Evolutionary conservation across 176 grass and related monocot genomes (phyloP).

Genomic region (Oryza officinalis): DNA sequence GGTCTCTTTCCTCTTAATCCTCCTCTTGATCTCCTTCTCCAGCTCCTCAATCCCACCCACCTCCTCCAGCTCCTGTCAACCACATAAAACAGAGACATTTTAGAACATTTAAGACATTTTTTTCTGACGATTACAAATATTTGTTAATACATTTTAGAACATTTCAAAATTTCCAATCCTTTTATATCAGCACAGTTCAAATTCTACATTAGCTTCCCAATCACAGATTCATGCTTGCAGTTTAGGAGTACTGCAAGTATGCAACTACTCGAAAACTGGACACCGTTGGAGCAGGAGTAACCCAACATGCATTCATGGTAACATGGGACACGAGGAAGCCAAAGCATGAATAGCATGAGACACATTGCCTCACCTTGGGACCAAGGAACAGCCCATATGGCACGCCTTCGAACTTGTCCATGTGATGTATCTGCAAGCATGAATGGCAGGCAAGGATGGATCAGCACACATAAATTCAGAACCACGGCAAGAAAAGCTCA

Average conservation of each 20-base stretch:
- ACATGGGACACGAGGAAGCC: not conserved
- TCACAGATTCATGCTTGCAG: not conserved
- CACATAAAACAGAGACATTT: not conserved
- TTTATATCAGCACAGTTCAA: not conserved
- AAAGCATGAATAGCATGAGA: not conserved
- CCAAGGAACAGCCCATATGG: conserved; percentile 91
- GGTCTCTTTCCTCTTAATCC: conserved; percentile 62
- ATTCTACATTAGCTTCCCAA: not conserved
- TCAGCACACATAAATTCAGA: not conserved
- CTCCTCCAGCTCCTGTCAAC: conserved; percentile 75
- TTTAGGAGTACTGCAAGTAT: not conserved
- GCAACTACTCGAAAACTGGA: not conserved
- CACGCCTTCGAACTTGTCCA: conserved; percentile 87
- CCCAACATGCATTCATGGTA: not conserved
- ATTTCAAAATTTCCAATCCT: not conserved
- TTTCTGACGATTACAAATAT: not conserved
- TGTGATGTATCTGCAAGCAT: conserved; percentile 84
- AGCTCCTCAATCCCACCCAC: conserved; percentile 80
- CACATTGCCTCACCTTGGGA: conserved; percentile 61
- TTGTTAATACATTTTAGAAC: not conserved
- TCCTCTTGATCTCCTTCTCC: conserved; percentile 75
- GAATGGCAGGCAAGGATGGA: not conserved
- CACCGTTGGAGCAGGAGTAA: not conserved
- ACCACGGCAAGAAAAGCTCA: not conserved
- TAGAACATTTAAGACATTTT: not conserved